Evolutionary conservation across 345 rosid genomes (phyloP).

Genomic region (Aegle marmelos): DNA sequence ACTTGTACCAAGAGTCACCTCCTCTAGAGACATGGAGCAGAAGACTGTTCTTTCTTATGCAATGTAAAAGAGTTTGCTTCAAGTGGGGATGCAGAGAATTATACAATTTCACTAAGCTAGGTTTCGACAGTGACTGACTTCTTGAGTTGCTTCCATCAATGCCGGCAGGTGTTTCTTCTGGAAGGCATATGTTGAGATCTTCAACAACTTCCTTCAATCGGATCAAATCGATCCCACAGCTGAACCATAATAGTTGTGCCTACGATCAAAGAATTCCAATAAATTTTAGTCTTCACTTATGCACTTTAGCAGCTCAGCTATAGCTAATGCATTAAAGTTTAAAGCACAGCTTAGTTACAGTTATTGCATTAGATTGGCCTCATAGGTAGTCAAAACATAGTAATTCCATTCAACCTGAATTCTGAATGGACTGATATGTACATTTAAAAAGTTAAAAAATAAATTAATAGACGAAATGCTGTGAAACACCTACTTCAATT

Average conservation of each 20-base stretch:
- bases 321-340: background rate
- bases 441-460: background rate
- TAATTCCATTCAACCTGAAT: background rate
- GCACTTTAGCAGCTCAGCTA: background rate
- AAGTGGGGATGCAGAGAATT: slow-evolving; percentile 38
- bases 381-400: background rate
- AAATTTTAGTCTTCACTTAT: background rate
- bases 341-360: background rate
- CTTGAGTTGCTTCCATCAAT: slow-evolving; percentile 17
- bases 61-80: slow-evolving; percentile 48
- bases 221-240: slow-evolving; percentile 57
- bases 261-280: slow-evolving; percentile 34
- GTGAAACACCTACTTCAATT: background rate
- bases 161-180: slow-evolving; percentile 27
- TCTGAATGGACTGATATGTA: background rate
- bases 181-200: slow-evolving; percentile 41
- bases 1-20: slow-evolving; percentile 35
- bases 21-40: slow-evolving; percentile 33
- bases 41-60: slow-evolving; percentile 48
- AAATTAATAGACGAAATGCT: background rate
- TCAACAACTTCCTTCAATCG: slow-evolving; percentile 46
- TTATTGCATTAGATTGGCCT: background rate
- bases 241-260: slow-evolving; percentile 57
- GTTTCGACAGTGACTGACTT: slow-evolving; percentile 27
- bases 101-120: slow-evolving; percentile 40